Evolutionary conservation across 208 protist genomes (phyloP).

Genomic region (Crithidia expoeki): DNA sequence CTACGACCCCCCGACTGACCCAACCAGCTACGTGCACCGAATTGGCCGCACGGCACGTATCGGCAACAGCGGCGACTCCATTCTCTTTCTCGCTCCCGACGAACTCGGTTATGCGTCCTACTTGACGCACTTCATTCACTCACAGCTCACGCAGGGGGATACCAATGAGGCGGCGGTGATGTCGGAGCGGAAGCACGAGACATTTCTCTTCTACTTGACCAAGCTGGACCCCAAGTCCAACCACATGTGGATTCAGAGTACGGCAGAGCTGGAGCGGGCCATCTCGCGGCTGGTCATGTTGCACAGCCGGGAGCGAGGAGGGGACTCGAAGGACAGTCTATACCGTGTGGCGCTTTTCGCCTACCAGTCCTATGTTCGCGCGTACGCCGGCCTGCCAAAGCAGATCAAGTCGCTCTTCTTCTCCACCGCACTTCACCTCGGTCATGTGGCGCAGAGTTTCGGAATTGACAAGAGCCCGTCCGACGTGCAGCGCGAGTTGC

Average conservation of each 20-base stretch:
- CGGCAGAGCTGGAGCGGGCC: slow-evolving; percentile 86
- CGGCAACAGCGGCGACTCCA: slow-evolving; percentile 92
- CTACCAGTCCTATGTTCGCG: slow-evolving; percentile 97
- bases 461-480: slow-evolving; percentile 87
- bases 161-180: slow-evolving; percentile 49
- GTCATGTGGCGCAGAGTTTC: slow-evolving; percentile 93
- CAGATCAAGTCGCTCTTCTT: slow-evolving; percentile 62
- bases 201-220: slow-evolving; percentile 92
- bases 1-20: slow-evolving; percentile 96
- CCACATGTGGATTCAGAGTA: slow-evolving; percentile 95
- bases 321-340: slow-evolving; percentile 92
- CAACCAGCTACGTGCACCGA: slow-evolving; percentile 96
- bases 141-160: slow-evolving; percentile 45
- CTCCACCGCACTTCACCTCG: slow-evolving; percentile 94
- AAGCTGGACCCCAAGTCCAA: slow-evolving; percentile 96
- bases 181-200: slow-evolving; percentile 77
- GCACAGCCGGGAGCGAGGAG: slow-evolving; percentile 16
- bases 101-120: slow-evolving; percentile 91
- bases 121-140: slow-evolving; percentile 79
- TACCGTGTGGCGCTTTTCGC: slow-evolving; percentile 95
- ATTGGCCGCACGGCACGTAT: slow-evolving; percentile 96
- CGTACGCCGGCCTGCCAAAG: slow-evolving; percentile 93
- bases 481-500: slow-evolving; percentile 73
- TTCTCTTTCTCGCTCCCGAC: slow-evolving; percentile 93
- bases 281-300: slow-evolving; percentile 89